Percentiles rank a stretch among this genome's conserved stretches.
phyloP scores from a whole-genome alignment of 2,329 filamentous ascomycete genomes.

The Blastomyces parvus region DNA sequence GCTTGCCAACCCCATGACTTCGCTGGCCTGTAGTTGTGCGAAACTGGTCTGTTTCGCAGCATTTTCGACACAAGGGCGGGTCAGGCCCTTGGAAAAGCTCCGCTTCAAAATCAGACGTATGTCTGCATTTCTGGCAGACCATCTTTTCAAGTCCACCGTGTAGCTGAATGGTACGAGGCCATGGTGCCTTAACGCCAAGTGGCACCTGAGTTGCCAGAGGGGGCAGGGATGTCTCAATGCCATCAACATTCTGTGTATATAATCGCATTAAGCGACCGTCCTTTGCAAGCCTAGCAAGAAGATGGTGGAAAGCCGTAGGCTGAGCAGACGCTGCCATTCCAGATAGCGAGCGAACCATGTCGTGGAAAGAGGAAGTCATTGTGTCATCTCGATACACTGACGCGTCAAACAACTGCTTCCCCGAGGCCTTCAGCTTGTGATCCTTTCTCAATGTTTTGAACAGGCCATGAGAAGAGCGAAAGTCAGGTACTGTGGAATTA shows the following conservation, averaged over 20 bases:
- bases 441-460: conserved; percentile 78
- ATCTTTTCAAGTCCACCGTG: conserved; percentile 92
- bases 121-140: conserved; percentile 88
- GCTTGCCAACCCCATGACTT: conserved; percentile 81
- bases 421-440: conserved; percentile 84
- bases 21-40: conserved; percentile 74
- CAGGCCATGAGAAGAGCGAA: conserved; percentile 80
- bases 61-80: conserved; percentile 68
- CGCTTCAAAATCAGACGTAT: conserved; percentile 65
- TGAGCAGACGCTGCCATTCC: conserved; percentile 64
- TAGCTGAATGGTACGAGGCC: conserved; percentile 87
- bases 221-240: conserved; percentile 74
- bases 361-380: conserved; percentile 83
- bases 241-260: conserved; percentile 96
- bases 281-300: conserved; percentile 78
- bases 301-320: conserved; percentile 84
- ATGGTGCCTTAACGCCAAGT: conserved; percentile 72
- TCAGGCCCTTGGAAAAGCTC: conserved; percentile 74
- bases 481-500: conserved; percentile 65
- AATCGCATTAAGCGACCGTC: conserved; percentile 81
- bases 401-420: conserved; percentile 93
- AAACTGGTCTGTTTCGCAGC: conserved; percentile 63
- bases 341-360: conserved; percentile 87
- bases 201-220: conserved; percentile 75
- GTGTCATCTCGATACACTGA: conserved; percentile 91